Percentiles rank a stretch among this genome's conserved stretches.
phyloP scores from a whole-genome alignment of 2,329 filamentous ascomycete genomes.

The Penicillium sp. region DNA sequence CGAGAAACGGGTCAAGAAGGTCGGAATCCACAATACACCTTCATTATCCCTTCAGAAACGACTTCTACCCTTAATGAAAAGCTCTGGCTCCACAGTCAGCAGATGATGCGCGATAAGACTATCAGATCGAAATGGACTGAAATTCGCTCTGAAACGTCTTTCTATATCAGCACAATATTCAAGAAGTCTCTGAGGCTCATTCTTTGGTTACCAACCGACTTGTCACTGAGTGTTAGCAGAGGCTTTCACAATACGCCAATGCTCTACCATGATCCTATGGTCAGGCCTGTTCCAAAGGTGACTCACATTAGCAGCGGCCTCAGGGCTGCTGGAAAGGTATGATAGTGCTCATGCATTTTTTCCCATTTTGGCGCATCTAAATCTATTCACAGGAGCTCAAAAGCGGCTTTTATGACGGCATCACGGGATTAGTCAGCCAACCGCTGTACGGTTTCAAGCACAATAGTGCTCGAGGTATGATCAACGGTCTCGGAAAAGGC shows the following conservation, averaged over 20 bases:
- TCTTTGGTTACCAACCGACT: conserved; percentile 78
- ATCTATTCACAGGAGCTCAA: conserved; percentile 58
- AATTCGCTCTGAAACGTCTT: conserved; percentile 4
- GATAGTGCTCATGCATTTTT: neutral
- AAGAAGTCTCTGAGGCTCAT: conserved; percentile 69
- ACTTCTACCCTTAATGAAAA: no score
- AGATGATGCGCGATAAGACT: no score
- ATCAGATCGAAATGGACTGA: no score
- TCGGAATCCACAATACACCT: no score
- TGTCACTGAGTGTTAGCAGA: conserved; percentile 75
- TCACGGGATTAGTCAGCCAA: conserved; percentile 77
- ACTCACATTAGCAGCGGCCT: conserved; percentile 74
- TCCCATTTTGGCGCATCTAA: neutral
- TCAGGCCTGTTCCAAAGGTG: conserved; percentile 73
- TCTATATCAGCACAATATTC: conserved; percentile 45
- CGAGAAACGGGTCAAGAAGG: no score
- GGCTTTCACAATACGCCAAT: conserved; percentile 85
- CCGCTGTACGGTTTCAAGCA: conserved; percentile 68
- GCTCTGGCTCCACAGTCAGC: no score
- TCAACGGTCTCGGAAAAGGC: conserved; percentile 80
- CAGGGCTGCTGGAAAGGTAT: conserved; percentile 60
- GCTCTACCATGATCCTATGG: conserved; percentile 78
- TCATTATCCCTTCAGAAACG: no score
- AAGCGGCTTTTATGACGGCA: conserved; percentile 75
- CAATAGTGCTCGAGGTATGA: conserved; percentile 63